Evolutionary conservation across 2,329 filamentous ascomycete genomes (phyloP), one percentile per base, ranked within the genome.

Genomic region (Aspergillus luchuensis): DNA sequence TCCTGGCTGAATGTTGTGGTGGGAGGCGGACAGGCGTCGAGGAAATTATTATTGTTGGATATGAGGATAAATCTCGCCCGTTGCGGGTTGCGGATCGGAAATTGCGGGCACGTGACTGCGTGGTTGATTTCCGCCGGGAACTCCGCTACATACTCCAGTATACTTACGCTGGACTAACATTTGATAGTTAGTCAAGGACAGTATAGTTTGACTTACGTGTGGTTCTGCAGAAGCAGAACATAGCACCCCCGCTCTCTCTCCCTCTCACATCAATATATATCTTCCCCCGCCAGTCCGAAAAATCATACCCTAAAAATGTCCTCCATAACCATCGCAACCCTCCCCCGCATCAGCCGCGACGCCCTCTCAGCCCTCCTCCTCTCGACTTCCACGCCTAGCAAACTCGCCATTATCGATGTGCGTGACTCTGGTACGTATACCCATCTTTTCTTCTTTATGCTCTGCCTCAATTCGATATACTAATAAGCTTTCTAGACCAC

Each of bases 341-440:
- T 96, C 36, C 80, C 84, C 68, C 87, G 86, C 72, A 88, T 96
- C 69, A 84, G 85, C 8, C 87, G 88, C 38, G 82, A 89, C 64
- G 79, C 83, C n/a, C 87, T 96, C 56, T 87, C 90, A 0, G 78
- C 85, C 19, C 81, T 87, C 54, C 83, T 94, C 15, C 82, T 88
- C 23, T 80, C 82, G 13, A 79, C 82, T 67, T 76, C 69, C 56
- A 71, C 75, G 52, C 60, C 78, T 74, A 59, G 78, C 75, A 70
- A 83, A 52, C 62, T 92, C 59, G 91, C 91, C 8, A 82, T 98
- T 39, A 85, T 98, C 60, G 95, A 98, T 75, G 95, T 98, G 7
- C 88, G 95, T 60, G 95, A 97, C 75, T 87, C 88, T 66, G 89
- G 89, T 90, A 76, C 57, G 79, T 48, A 17, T 30, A 30, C 3